Percentiles rank a stretch among this genome's conserved stretches.
Evolutionary conservation across 1,284 basidiomycete species (phyloP).

Genomic region (Vanrija pseudolonga): DNA sequence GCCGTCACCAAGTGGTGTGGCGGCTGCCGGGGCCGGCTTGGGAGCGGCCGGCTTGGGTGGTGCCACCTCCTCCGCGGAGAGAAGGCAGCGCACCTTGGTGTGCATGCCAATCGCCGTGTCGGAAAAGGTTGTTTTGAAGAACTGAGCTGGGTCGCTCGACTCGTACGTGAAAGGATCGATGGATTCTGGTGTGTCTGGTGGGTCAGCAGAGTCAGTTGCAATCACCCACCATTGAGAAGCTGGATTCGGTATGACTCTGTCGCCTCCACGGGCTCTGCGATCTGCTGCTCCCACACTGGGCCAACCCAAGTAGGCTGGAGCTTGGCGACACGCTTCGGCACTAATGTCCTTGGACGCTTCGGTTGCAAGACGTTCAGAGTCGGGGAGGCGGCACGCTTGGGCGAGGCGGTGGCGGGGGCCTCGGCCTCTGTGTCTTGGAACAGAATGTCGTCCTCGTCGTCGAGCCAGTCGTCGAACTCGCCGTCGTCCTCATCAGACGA

Average conservation of each 20-base stretch:
- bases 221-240: slow-evolving; percentile 42
- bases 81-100: slow-evolving; percentile 28
- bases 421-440: slow-evolving; percentile 35
- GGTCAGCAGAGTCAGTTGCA: background rate
- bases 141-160: slow-evolving; percentile 24
- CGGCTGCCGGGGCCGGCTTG: background rate
- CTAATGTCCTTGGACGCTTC: slow-evolving; percentile 13
- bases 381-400: slow-evolving; percentile 37
- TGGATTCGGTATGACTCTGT: slow-evolving; percentile 43
- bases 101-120: slow-evolving; percentile 30
- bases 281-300: slow-evolving; percentile 41
- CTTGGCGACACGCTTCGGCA: slow-evolving; percentile 41
- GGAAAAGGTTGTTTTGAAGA: slow-evolving; percentile 29
- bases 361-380: slow-evolving; percentile 14
- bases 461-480: slow-evolving; percentile 47
- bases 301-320: slow-evolving; percentile 43
- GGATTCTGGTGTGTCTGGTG: slow-evolving; percentile 37
- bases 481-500: slow-evolving; percentile 38
- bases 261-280: slow-evolving; percentile 36
- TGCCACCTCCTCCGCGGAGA: slow-evolving; percentile 19
- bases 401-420: slow-evolving; percentile 16
- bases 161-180: slow-evolving; percentile 46
- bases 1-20: slow-evolving; percentile 18
- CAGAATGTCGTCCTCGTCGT: slow-evolving; percentile 21
- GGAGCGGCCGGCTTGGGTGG: slow-evolving; percentile 2